Evolutionary conservation across 495 filamentous ascomycete species (phyloP).

Genomic region (Pyrenula massariospora): DNA sequence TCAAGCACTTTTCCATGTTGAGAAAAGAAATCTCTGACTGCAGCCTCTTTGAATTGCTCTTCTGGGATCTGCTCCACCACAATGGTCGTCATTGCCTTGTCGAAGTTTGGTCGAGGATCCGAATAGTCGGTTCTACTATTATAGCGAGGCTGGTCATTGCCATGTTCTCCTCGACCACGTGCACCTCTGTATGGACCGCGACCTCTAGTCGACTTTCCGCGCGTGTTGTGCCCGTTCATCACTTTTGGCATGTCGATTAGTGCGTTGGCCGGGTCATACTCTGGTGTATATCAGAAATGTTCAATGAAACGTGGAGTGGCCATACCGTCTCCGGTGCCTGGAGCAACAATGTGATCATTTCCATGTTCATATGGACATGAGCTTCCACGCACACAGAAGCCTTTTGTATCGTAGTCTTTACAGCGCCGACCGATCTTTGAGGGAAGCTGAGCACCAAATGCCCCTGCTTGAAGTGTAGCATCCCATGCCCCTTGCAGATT

Average conservation of each 20-base stretch:
- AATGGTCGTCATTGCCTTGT: slow-evolving; percentile 65
- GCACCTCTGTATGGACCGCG: slow-evolving; percentile 37
- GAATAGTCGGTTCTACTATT: slow-evolving; percentile 59
- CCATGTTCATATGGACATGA: slow-evolving; percentile 79
- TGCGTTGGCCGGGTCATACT: slow-evolving; percentile 78
- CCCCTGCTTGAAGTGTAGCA: slow-evolving; percentile 7
- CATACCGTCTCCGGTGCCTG: slow-evolving; percentile 39
- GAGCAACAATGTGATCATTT: slow-evolving; percentile 39
- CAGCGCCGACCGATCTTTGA: slow-evolving; percentile 48
- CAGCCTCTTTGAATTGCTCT: slow-evolving; percentile 64
- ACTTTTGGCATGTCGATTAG: slow-evolving; percentile 4
- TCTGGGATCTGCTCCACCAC: slow-evolving; percentile 91
- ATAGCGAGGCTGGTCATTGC: slow-evolving; percentile 29
- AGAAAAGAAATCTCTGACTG: slow-evolving; percentile 71
- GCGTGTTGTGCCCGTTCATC: slow-evolving; percentile 6
- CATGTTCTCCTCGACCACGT: slow-evolving; percentile 27
- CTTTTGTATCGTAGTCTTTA: slow-evolving; percentile 79
- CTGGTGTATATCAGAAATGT: slow-evolving; percentile 27
- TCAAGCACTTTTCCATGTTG: slow-evolving; percentile 70
- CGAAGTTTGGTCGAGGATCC: slow-evolving; percentile 58
- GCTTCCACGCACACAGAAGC: slow-evolving; percentile 68
- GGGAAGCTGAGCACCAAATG: slow-evolving; percentile 16
- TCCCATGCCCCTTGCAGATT: slow-evolving; percentile 12
- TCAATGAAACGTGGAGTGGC: slow-evolving; percentile 1
- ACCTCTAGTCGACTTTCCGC: slow-evolving; percentile 25